Conservation (phyloP, 202 grass and related monocot species). For the Dendrocalamus latiflorus region DNA sequence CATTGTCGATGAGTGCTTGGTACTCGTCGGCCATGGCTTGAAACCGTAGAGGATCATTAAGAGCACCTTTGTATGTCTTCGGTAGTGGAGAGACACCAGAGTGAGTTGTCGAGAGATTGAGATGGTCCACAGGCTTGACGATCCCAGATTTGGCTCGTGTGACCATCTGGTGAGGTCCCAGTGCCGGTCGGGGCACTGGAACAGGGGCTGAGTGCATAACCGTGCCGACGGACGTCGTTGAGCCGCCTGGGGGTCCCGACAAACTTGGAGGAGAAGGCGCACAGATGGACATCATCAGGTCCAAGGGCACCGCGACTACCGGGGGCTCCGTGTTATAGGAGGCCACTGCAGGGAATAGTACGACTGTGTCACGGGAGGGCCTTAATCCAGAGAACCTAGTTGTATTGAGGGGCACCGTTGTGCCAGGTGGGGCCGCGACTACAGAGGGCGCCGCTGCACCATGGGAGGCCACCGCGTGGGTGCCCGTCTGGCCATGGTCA, state of each 20-base stretch:
- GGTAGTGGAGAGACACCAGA: background rate
- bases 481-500: no score
- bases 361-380: no score
- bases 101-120: background rate
- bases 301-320: fast-evolving
- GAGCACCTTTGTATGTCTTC: background rate
- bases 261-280: no score
- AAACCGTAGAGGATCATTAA: background rate
- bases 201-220: no score
- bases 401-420: no score
- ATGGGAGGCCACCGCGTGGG: no score
- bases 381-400: fast-evolving
- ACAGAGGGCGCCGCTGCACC: fast-evolving
- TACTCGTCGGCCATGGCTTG: background rate
- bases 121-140: background rate
- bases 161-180: background rate
- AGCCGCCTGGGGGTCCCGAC: no score
- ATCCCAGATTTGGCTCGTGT: background rate
- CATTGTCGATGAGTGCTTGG: background rate
- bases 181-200: background rate
- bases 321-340: no score
- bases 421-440: no score
- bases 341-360: fast-evolving
- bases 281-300: no score
- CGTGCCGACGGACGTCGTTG: no score